Evolutionary conservation across 192 early-diverging fungal genomes (phyloP).

Genomic region (Coemansia reversa): DNA sequence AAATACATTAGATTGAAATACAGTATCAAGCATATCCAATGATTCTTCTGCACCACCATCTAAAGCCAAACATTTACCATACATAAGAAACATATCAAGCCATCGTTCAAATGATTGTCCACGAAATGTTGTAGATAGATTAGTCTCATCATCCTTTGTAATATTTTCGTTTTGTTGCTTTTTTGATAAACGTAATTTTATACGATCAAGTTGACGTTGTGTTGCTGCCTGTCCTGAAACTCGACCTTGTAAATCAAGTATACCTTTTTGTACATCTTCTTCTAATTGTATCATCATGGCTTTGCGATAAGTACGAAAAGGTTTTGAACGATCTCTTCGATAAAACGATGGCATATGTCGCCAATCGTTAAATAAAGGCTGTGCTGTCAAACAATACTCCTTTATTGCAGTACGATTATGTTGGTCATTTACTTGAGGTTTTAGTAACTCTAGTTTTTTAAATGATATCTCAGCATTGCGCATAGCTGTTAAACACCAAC

Average conservation of each 20-base stretch:
- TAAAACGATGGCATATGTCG: slow-evolving; percentile 39
- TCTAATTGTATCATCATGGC: slow-evolving; percentile 24
- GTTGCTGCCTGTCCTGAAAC: slow-evolving; percentile 27
- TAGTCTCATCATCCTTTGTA: slow-evolving; percentile 2
- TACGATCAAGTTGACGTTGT: slow-evolving; percentile 36
- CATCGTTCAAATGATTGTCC: slow-evolving; percentile 43
- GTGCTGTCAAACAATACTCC: slow-evolving; percentile 40
- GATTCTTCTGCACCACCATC: slow-evolving; percentile 20
- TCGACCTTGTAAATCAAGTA: slow-evolving; percentile 4
- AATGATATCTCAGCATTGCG: slow-evolving; percentile 39
- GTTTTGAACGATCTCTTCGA: slow-evolving; percentile 15
- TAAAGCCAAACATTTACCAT: slow-evolving; percentile 37
- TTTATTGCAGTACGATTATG: not conserved
- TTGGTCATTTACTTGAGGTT: not conserved
- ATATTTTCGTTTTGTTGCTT: slow-evolving; percentile 8
- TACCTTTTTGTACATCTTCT: slow-evolving; percentile 14
- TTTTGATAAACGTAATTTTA: slow-evolving; percentile 34
- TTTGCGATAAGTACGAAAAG: slow-evolving; percentile 45
- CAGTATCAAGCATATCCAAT: slow-evolving; percentile 28
- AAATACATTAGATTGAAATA: slow-evolving; percentile 45
- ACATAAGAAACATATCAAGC: slow-evolving; percentile 50
- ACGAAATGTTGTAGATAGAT: slow-evolving; percentile 39
- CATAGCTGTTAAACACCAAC: slow-evolving; percentile 33
- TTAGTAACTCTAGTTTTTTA: slow-evolving; percentile 38
- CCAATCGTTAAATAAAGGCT: slow-evolving; percentile 43